Evolutionary conservation across 352 stramenopile genomes (phyloP).

Genomic region (Globisporangium recalcitrans): DNA sequence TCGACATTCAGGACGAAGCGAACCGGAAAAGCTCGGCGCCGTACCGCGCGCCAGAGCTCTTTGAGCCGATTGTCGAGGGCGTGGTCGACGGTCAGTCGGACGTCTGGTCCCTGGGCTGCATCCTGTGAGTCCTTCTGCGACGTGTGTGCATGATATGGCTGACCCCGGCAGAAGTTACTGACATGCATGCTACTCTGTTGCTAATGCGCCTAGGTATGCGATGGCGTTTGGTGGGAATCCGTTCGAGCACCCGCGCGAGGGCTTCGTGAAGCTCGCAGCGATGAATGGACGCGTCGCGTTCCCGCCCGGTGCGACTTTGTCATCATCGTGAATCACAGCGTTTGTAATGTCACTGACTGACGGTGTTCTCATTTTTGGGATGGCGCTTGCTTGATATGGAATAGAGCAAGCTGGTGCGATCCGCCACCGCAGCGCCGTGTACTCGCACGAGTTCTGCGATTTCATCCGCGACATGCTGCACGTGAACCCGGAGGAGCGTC

Average conservation of each 20-base stretch:
- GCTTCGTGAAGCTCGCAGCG: slow-evolving; percentile 80
- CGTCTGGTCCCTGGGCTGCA: slow-evolving; percentile 81
- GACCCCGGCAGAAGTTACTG: background rate
- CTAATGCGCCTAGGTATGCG: slow-evolving; percentile 38
- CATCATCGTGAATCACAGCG: background rate
- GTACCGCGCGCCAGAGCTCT: slow-evolving; percentile 82
- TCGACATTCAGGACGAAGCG: slow-evolving; percentile 76
- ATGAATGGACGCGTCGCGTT: slow-evolving; percentile 78
- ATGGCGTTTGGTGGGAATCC: slow-evolving; percentile 83
- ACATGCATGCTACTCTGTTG: background rate
- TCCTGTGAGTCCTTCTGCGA: slow-evolving; percentile 75
- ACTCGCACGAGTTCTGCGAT: slow-evolving; percentile 79
- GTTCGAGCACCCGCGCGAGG: slow-evolving; percentile 75
- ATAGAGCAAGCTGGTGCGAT: slow-evolving; percentile 62
- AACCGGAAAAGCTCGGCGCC: slow-evolving; percentile 79
- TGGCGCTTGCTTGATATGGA: background rate
- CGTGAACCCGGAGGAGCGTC: slow-evolving; percentile 72
- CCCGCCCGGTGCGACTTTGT: slow-evolving; percentile 38
- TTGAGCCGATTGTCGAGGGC: slow-evolving; percentile 61
- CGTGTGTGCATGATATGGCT: background rate
- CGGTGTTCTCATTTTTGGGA: too few relatives aligned
- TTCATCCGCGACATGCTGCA: slow-evolving; percentile 87
- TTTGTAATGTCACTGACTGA: background rate
- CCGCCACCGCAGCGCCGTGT: slow-evolving; percentile 57
- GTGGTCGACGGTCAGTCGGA: slow-evolving; percentile 77